Evolutionary conservation across 805 yeast genomes (phyloP).

Genomic region (Candida arabinofermentans): DNA sequence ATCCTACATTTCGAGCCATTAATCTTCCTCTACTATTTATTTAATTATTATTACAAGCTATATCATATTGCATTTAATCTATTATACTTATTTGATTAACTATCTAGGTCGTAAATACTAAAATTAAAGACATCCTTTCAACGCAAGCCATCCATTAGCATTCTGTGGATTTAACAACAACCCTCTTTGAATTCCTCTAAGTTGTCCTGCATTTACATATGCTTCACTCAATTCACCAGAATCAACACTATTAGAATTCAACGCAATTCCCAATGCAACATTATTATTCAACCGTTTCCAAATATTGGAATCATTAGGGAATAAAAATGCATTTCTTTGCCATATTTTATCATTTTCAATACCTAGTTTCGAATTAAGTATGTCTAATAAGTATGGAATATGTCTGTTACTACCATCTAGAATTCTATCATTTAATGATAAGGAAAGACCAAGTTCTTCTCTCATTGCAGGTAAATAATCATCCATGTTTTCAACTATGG

Average conservation of each 20-base stretch:
- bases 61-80: too few species aligned
- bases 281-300: constrained; percentile 64
- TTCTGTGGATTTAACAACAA: constrained; percentile 59
- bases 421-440: constrained; percentile 41
- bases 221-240: constrained; percentile 50
- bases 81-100: neutral
- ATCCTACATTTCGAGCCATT: neutral
- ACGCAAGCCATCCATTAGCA: constrained; percentile 23
- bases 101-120: neutral
- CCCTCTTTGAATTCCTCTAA: constrained; percentile 63
- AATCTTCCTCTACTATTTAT: neutral
- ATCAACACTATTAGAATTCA: constrained; percentile 45
- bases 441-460: constrained; percentile 52
- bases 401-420: constrained; percentile 47
- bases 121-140: constrained; percentile 7
- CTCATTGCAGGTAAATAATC: constrained; percentile 58
- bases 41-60: constrained; percentile 6
- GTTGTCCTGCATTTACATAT: constrained; percentile 42
- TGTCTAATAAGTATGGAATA: constrained; percentile 56
- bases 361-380: constrained; percentile 43
- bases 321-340: constrained; percentile 68
- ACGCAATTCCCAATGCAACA: constrained; percentile 57
- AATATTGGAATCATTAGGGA: constrained; percentile 63
- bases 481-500: constrained; percentile 56
- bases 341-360: constrained; percentile 36